A percentile compares a stretch with the other conserved stretches of the same genome.
Evolutionary conservation across 1,139 yeast genomes (phyloP).

Genomic region (Lodderomyces margitis): DNA sequence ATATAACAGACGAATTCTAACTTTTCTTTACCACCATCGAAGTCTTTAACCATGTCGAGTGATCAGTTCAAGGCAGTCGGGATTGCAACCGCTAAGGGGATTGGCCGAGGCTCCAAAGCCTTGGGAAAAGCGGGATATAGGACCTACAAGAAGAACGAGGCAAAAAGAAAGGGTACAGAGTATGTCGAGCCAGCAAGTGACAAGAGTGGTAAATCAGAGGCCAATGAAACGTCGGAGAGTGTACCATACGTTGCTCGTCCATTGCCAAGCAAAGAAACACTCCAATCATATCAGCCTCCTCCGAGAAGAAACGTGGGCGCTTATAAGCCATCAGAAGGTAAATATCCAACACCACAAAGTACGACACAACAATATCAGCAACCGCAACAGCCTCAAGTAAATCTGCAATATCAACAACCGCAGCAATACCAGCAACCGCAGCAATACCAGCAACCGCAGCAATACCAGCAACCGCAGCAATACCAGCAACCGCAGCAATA

Average conservation of each 20-base stretch:
- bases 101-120: constrained; percentile 49
- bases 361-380: constrained; percentile 3
- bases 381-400: constrained; percentile 12
- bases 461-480: constrained; percentile 12
- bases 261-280: constrained; percentile 21
- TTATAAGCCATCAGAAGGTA: constrained; percentile 13
- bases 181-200: constrained; percentile 13
- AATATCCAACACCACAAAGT: constrained; percentile 10
- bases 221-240: background rate
- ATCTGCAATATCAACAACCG: constrained; percentile 12
- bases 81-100: constrained; percentile 44
- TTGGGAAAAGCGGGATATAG: constrained; percentile 49
- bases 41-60: constrained; percentile 21
- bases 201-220: background rate
- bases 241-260: constrained; percentile 8
- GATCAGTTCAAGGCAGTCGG: constrained; percentile 49
- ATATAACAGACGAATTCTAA: background rate
- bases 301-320: constrained; percentile 35
- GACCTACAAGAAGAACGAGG: constrained; percentile 45
- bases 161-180: constrained; percentile 23
- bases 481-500: constrained; percentile 12
- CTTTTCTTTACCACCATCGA: background rate
- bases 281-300: constrained; percentile 36
- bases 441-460: constrained; percentile 9
- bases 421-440: constrained; percentile 11